Evolutionary conservation across 2,329 filamentous ascomycete species (phyloP), one percentile per base, ranked within the genome.

Genomic region (Stagonosporopsis chrysanthemi): DNA sequence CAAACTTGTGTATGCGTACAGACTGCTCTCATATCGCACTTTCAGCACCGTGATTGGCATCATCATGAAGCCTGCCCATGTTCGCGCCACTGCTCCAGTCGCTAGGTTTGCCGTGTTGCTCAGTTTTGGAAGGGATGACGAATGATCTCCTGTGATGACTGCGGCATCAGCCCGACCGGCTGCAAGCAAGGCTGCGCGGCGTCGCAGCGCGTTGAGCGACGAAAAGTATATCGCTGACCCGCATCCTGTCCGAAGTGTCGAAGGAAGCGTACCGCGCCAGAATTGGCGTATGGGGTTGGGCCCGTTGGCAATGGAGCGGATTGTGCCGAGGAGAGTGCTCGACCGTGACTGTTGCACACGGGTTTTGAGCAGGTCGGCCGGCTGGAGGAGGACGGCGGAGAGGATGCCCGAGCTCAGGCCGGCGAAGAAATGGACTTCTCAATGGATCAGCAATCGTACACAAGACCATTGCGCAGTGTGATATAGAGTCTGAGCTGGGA

Each of bases 41-140:
- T 99, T 99, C 70, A 99, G 89, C 41, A 99, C 89, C 1, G 95
- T 99, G 59, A 98, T 86, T 1, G 95, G 95, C 91, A 97, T 98
- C 78, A 98, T 87, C 42, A 96, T 80, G 71, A 97, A 90, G 35
- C 95, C 95, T 0, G 94, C 94, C 49, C 90, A 88, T 1, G 92
- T 92, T 50, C 95, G 85, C 23, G 95, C 93, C 17, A 88, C 82
- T 6, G 93, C 92, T 9, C 95, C 95, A 0, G 94, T 92, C 12
- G 90, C 80, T 19, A 99, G 83, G 71, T 99, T 99, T 47, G 89
- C 90, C 3, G 88, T 86, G 72, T 95, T 92, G 61, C 89, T 91
- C 42, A 98, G 84, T 65, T 90, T 90, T 0, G 93, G 92, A 11
- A 97, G 83, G 2, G 88, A 87, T 4, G 90, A 94, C 1, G 90